Base-by-base conservation (phyloP, 805 yeast species). In the Yarrowia sp. region DNA sequence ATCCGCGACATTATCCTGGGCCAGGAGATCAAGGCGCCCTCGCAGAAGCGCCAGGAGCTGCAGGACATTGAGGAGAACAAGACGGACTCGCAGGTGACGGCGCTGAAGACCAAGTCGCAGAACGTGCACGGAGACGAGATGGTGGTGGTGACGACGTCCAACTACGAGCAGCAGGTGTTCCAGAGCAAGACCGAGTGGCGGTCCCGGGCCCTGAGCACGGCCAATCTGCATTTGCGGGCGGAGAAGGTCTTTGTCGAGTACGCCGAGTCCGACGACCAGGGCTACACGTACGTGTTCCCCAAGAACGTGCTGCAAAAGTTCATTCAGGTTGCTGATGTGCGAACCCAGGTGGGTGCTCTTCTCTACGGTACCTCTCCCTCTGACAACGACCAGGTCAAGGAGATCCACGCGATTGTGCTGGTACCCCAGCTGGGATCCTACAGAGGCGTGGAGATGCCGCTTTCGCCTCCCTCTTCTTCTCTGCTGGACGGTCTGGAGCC, bases 121-220 rank as follows among this genome's bases (percentile, higher is more conserved):
- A 94, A 90, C 70, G 96, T 89, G 1, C 97, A 92, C 69, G 99
- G 99, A 32, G 99, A 94, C 70, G 96, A 92, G 68, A 93, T 94
- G 68, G 87, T 88, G 41, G 93, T 97, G 0, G 97, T 93, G 29
- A 91, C 98, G 0, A 91, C 98, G 0, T 84, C 92, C 16, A 84
- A 84, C 65, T 92, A 88, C 70, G 99, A 91, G 71, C 94, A 90
- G 68, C 86, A 84, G 75, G 76, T 86, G 14, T 94, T 94, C 71
- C 79, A 86, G 47, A 89, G 97, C 1, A 86, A 84, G 71, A 84
- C 91, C 33, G 96, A 91, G 69, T 94, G 99, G 99, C 80, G 98
- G 67, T 80, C 80, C 61, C 76, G 96, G 38, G 97, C 97, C 0
- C 83, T 94, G 53, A 85, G 96, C 1, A 80, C 96, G 0, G 80